Base-by-base conservation (phyloP, 495 filamentous ascomycete genomes). In the Amniculicola lignicola region DNA sequence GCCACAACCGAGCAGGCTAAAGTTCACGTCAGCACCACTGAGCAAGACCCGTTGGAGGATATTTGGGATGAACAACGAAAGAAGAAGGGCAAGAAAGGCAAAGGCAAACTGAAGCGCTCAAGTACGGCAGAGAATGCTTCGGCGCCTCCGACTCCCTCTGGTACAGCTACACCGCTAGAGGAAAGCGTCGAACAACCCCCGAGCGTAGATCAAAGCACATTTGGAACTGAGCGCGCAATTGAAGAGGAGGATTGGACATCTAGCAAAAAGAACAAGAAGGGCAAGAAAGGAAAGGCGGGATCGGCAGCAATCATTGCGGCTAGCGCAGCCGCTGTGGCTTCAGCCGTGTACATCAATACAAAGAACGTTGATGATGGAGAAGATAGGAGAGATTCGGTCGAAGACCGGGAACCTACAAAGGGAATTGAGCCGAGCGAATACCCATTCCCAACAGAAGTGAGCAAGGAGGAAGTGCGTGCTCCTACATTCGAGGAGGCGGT, bases 41-140 rank as follows among this genome's bases (percentile, higher is more conserved):
- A 38, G 12, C 5, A 10, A 2, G 45, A 62, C 25, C 7, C 49
- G n/a, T 35, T 2, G 14, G 64, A 67, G 9, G 68, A 68, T 16
- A 53, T 49, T 9, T 61, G 45, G 51, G 56, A 52, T n/a, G 36
- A 57, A 7, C 51, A 65, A 39, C 70, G 69, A 57, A 69, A 66
- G 59, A 69, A 66, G 59, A 58, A 61, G 27, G 51, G 56, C 9
- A 64, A 64, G 56, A 64, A 56, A 35, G 50, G 51, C 16, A 52
- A 58, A 41, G 54, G 48, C 10, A 63, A 63, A 27, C 33, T 41
- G 14, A 62, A 62, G 27, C 45, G 51, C 16, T 35, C 44, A 1
- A 60, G 55, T 27, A 59, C 54, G 3, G 15, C 46, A 37, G 45
- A 58, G 49, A 48, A 47, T 18, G 19, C 49, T 16, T 33, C 55